Evolutionary conservation across 441 rosid genomes (phyloP), one percentile per base, ranked within the genome.

Genomic region (Cnidoscolus chayamansa): DNA sequence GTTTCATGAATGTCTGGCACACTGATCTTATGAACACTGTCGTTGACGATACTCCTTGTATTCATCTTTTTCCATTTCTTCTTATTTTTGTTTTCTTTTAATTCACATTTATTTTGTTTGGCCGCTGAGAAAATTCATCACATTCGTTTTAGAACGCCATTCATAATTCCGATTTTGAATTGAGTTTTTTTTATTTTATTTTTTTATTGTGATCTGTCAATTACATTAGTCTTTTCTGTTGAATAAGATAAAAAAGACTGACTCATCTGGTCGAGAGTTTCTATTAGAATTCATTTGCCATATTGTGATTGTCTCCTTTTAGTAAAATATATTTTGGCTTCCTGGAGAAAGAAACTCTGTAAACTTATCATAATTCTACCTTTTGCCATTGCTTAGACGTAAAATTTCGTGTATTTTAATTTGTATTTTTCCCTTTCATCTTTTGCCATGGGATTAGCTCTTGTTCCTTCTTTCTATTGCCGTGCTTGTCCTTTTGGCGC

Each of bases 1-100:
- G 9, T 50, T 86, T 80, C 72, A 20, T 74, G 69, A 83, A 83
- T 62, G n/a, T 84, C 35, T 86, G 90, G 90, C 84, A 84, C 72
- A 71, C 83, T 47, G 65, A 79, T 80, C 85, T 84, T 74, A 64
- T 57, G 72, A 32, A 71, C 67, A 55, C 88, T 58, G 54, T 80
- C 43, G 6, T 11, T 8, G 80, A 71, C 10, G 87, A 86, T 67
- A 43, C 77, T 71, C 76, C 82, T 37, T 84, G 86, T 84, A 84
- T 71, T 50, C 72, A 1, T n/a, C 5, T 49, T 6, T 30, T 15
- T 57, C 7, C 54, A 5, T 54, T 63, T 49, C 10, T 51, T 20
- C 50, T 8, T 73, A 19, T 7, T 3, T 17, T 25, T 1, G 3
- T 63, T 8, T 7, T 16, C 10, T 10, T 16, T n/a, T n/a, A 16